Evolutionary conservation across 176 grass and related monocot genomes (phyloP).

Genomic region (Olyra latifolia): DNA sequence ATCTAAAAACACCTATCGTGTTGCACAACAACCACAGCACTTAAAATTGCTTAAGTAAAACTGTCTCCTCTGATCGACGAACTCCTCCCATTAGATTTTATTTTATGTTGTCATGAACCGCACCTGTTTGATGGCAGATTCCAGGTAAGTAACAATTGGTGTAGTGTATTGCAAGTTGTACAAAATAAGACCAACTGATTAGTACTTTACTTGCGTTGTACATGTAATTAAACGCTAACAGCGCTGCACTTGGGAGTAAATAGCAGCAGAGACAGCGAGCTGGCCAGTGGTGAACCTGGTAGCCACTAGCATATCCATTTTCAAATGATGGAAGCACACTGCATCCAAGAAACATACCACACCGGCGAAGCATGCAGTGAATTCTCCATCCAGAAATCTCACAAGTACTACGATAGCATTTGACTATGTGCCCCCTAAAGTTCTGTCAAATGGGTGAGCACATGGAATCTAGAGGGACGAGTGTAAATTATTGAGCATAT

Average conservation of each 20-base stretch:
- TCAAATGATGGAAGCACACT: background rate
- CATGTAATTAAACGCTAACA: background rate
- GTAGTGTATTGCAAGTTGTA: background rate
- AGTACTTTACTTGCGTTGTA: background rate
- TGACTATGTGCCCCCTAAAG: background rate
- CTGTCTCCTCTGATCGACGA: background rate
- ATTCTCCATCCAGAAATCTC: conserved; percentile 7
- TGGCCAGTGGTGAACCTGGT: background rate
- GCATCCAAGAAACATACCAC: conserved; percentile 27
- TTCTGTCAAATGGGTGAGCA: background rate
- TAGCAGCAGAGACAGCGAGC: background rate
- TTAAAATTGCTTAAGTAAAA: background rate
- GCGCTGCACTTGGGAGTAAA: background rate
- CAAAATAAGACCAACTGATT: background rate
- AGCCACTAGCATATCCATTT: conserved; percentile 33
- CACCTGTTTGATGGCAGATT: background rate
- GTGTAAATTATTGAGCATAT: background rate
- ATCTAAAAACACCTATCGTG: no score
- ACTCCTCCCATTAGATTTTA: background rate
- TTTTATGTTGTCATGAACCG: background rate
- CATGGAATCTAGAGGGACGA: background rate
- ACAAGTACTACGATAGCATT: background rate
- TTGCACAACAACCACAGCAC: no score
- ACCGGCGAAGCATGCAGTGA: conserved; percentile 4
- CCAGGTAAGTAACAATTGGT: background rate